A percentile compares a stretch with the other conserved stretches of the same genome.
Evolutionary conservation across 2,329 filamentous ascomycete species (phyloP).

Genomic region (Neonectria hederae): DNA sequence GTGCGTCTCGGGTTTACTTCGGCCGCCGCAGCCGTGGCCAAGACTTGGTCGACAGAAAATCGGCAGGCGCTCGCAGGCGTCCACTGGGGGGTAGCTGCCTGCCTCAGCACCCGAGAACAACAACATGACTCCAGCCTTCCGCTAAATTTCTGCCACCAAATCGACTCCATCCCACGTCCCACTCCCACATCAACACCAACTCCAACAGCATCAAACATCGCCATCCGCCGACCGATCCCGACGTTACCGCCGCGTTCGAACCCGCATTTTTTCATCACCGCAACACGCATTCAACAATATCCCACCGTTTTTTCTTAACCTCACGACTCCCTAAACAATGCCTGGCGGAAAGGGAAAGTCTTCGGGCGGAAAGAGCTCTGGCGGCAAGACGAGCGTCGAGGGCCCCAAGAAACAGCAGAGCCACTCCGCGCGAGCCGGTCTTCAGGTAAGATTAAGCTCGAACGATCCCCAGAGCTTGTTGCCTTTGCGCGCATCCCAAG

Average conservation of each 20-base stretch:
- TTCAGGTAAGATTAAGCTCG: slow-evolving; percentile 76
- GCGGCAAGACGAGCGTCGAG: slow-evolving; percentile 76
- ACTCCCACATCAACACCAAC: slow-evolving; percentile 33
- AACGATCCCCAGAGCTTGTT: slow-evolving; percentile 21
- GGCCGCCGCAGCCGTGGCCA: slow-evolving; percentile 30
- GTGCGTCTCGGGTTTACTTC: slow-evolving; percentile 40
- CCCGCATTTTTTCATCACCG: slow-evolving; percentile 29
- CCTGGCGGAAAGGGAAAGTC: slow-evolving; percentile 95
- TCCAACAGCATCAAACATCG: slow-evolving; percentile 39
- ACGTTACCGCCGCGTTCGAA: slow-evolving; percentile 37
- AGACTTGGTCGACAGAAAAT: slow-evolving; percentile 12
- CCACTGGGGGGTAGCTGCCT: slow-evolving; percentile 21
- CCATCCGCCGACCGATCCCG: slow-evolving; percentile 28
- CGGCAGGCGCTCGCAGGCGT: slow-evolving; percentile 26
- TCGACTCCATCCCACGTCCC: slow-evolving; percentile 37
- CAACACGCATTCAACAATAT: slow-evolving; percentile 14
- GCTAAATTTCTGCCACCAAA: slow-evolving; percentile 45
- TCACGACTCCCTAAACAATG: slow-evolving; percentile 56
- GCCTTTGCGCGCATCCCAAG: slow-evolving; percentile 39
- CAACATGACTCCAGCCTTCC: slow-evolving; percentile 41
- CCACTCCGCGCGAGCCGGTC: slow-evolving; percentile 92
- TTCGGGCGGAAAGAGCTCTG: slow-evolving; percentile 86
- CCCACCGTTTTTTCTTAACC: slow-evolving; percentile 28
- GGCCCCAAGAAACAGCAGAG: slow-evolving; percentile 89
- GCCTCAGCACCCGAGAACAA: slow-evolving; percentile 38